Evolutionary conservation across 2,329 filamentous ascomycete species (phyloP), one percentile per base, ranked within the genome.

Genomic region (Neonectria hederae): DNA sequence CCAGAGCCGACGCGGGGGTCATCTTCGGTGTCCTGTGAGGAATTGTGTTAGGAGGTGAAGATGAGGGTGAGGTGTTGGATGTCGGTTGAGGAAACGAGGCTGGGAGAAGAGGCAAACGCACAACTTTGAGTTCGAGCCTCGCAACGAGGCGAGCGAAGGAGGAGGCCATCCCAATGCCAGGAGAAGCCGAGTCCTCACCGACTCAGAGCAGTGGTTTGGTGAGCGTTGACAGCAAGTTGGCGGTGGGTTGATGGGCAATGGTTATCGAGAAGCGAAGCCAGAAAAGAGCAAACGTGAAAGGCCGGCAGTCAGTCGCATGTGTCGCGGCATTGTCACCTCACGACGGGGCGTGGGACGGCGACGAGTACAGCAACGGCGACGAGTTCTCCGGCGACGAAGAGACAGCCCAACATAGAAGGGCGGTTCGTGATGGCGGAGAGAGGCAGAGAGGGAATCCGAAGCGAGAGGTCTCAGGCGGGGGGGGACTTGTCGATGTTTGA

Each of bases 1-100:
- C 69, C 71, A 28, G 79, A 76, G 46, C 79, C 79, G 40, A 76
- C 69, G 21, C 79, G 75, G 21, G 77, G 74, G 57, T 81, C 79
- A n/a, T 71, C 65, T 24, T 63, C 51, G 54, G 63, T 55, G 54
- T 64, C 60, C 69, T 73, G 32, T 17, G 35, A 14, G 17, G 2
- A 48, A 10, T 30, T 62, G 14, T 53, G 54, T 56, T 19, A 53
- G 21, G 14, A 54, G 28, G 51, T 35, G 13, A 5, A 10, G 7
- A 35, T 54, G 17, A 8, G n/a, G n/a, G 17, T 21, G 13, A 54
- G 30, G 51, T 19, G 13, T 9, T 14, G 7, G 17, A 10, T 24
- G 22, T 5, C 6, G 21, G 9, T 43, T 32, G 45, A 42, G 17
- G 30, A n/a, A 21, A 19, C 6, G 19, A 40, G 17, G 28, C 9